phyloP scores from a whole-genome alignment of 2,329 filamentous ascomycete genomes.

The Alternaria solani region DNA sequence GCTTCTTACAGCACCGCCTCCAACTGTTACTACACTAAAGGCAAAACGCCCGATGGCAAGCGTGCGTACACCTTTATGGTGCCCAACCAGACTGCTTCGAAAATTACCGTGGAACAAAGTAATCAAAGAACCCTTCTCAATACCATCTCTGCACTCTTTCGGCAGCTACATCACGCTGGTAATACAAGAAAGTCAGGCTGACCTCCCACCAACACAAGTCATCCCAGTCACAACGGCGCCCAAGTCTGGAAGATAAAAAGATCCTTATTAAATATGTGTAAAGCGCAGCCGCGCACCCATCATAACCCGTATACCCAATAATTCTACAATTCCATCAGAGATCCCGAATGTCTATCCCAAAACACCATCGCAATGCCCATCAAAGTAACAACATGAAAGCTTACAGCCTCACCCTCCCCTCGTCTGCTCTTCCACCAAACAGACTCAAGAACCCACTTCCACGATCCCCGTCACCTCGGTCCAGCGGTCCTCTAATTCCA shows the following conservation, averaged over 20 bases:
- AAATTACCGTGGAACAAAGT: too few relatives aligned
- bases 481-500: slow-evolving; percentile 9
- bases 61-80: too few relatives aligned
- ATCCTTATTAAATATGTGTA: background rate
- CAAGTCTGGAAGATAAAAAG: background rate
- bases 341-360: background rate
- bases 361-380: slow-evolving; percentile 6
- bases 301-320: background rate
- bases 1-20: background rate
- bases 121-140: too few relatives aligned
- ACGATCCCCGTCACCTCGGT: slow-evolving; percentile 18
- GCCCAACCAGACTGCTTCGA: too few relatives aligned
- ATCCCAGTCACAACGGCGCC: background rate
- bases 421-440: slow-evolving; percentile 46
- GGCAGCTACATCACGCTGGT: background rate
- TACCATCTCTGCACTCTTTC: too few relatives aligned
- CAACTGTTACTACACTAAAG: background rate
- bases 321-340: background rate
- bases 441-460: slow-evolving; percentile 36
- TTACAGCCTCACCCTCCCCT: slow-evolving; percentile 46
- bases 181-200: background rate
- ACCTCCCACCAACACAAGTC: background rate
- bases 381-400: background rate
- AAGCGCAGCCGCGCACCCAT: background rate
- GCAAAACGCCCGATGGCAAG: too few relatives aligned